Base-by-base conservation (phyloP, 106 monocot species). In the Vanilla planifolia region DNA sequence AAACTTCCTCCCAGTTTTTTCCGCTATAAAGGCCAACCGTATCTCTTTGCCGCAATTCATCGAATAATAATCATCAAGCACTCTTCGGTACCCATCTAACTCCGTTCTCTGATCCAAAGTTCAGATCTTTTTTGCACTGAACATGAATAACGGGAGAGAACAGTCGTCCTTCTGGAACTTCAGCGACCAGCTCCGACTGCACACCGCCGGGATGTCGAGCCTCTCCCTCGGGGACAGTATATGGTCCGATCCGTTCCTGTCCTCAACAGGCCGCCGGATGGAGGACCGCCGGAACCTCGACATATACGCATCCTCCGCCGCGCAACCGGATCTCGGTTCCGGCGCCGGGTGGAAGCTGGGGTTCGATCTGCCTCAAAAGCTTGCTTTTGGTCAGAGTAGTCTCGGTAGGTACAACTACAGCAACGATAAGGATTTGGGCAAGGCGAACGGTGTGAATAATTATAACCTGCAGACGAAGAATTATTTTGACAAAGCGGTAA, bases 181-280 rank as follows among this genome's bases (percentile, higher is more conserved):
- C 81, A 89, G 89, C 69, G 95, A 96, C 53, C 83, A 88, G 84
- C 78, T 91, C 43, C 80, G 96, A 16, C 76, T 83, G 21, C 86
- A 95, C 62, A 90, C 87, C 23, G 43, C 73, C 37, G 76, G 55
- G 35, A 60, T 91, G 58, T 66, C 77, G 26, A 67, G 63, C 44
- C 80, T 91, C 10, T 96, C 95, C n/a, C 69, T 96, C 67, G 86
- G 80, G 15, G 86, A 91, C 64, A 79, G 69, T 71, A 91, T 98
- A 62, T 91, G 96, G 96, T 51, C 65, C 50, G 72, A 84, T 19
- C 24, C 51, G 24, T 10, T 11, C 24, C 27, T 51, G 1, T 51
- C 24, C 51, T 8, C 51, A 20, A 24, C 48, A 5, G 48, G 48
- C 51, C 51, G 51, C 7, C 28, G 51, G 51, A 24, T 26, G 51